A percentile compares a stretch with the other conserved stretches of the same genome.
phyloP scores from a whole-genome alignment of 192 early-diverging fungal species.

The Linnemannia exigua region DNA sequence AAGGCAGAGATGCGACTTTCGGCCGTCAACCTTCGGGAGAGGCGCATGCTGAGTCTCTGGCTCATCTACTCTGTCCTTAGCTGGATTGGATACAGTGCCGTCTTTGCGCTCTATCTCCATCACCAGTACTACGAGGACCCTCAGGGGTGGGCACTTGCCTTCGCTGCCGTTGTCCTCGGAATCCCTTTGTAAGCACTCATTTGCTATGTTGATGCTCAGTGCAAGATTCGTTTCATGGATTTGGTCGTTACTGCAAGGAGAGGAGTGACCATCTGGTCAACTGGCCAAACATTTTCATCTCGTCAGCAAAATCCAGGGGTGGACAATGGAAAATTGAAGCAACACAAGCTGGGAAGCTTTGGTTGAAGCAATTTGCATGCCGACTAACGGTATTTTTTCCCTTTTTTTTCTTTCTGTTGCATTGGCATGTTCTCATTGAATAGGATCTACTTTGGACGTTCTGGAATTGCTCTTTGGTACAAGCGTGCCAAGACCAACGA shows the following conservation, averaged over 20 bases:
- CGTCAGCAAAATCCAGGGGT: slow-evolving; percentile 3
- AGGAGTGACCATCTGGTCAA: background rate
- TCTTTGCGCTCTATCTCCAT: slow-evolving; percentile 66
- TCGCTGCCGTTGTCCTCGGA: slow-evolving; percentile 58
- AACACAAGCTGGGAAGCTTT: background rate
- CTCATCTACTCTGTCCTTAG: slow-evolving; percentile 69
- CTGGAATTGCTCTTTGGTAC: slow-evolving; percentile 62
- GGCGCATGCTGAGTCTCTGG: slow-evolving; percentile 66
- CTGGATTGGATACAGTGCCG: slow-evolving; percentile 67
- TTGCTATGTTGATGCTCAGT: slow-evolving; percentile 10
- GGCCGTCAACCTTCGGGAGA: slow-evolving; percentile 75
- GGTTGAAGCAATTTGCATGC: slow-evolving; percentile 3
- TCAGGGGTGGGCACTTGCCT: slow-evolving; percentile 62
- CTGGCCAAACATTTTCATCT: background rate
- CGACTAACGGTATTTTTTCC: background rate
- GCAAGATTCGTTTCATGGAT: slow-evolving; percentile 3
- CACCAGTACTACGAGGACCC: slow-evolving; percentile 56
- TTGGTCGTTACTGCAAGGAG: slow-evolving; percentile 36
- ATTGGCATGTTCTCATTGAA: slow-evolving; percentile 34
- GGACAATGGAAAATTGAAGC: background rate
- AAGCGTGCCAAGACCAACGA: slow-evolving; percentile 64
- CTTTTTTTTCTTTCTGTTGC: slow-evolving; percentile 10
- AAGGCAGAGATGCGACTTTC: slow-evolving; percentile 73
- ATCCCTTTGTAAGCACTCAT: slow-evolving; percentile 53
- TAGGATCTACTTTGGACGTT: slow-evolving; percentile 57